These are phyloP conservation scores for Austroboletus eburneus DNA, from an alignment of 768 basidiomycete genomes.

Conservation along the genomic window DNA sequence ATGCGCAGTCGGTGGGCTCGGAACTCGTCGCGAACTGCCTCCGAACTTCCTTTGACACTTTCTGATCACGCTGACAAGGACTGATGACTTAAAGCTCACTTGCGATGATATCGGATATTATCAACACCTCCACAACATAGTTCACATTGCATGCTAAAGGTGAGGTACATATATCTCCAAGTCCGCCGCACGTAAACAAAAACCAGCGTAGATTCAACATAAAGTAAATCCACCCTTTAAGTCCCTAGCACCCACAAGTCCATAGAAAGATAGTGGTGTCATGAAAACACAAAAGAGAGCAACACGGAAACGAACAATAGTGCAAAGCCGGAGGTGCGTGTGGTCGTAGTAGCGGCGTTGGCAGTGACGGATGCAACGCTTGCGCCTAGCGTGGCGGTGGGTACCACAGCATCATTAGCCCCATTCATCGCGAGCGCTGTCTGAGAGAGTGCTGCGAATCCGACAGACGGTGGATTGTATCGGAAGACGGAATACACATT, in stretches of 20 bases:
- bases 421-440: conserved; percentile 26
- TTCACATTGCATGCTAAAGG: no score
- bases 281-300: conserved; percentile 8
- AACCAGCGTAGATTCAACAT: no score
- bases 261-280: neutral
- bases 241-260: neutral
- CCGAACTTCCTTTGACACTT: no score
- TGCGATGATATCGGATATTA: no score
- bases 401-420: conserved; percentile 11
- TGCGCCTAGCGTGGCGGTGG: conserved; percentile 21
- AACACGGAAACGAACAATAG: conserved; percentile 8
- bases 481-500: conserved; percentile 55
- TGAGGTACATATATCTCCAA: neutral
- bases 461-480: conserved; percentile 45
- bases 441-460: conserved; percentile 43
- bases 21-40: no score
- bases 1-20: neutral
- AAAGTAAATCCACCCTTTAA: neutral
- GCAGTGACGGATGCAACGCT: conserved; percentile 11
- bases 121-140: no score
- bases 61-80: no score
- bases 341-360: conserved; percentile 8
- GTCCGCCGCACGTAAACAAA: neutral
- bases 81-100: no score
- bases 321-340: neutral